Percentiles rank a stretch among this genome's conserved stretches.
These are phyloP conservation scores for Solanum corneliomulleri DNA, from an alignment of 257 asterid species.

Conservation along the genomic window DNA sequence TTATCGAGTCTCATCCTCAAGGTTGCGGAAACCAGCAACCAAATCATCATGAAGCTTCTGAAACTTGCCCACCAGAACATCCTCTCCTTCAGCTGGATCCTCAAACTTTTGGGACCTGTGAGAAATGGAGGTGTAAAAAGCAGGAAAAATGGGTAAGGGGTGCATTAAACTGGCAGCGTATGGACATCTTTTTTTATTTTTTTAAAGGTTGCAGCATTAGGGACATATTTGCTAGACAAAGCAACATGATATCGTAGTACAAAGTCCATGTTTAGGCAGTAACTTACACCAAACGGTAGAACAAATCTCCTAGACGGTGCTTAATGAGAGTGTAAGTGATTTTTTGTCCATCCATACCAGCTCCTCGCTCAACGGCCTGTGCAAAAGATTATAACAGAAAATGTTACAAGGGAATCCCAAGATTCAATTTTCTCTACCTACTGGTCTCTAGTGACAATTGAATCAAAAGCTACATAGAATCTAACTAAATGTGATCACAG, in stretches of 20 bases:
- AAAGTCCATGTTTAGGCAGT: not conserved
- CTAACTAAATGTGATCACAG: not conserved
- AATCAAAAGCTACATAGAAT: not conserved
- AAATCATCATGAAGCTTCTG: conserved; percentile 84
- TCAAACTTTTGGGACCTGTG: conserved; percentile 95
- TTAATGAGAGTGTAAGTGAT: conserved; percentile 81
- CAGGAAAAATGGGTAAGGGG: not conserved
- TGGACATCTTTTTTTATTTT: not conserved
- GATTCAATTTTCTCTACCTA: not conserved
- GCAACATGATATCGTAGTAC: not conserved
- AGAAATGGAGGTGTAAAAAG: not conserved
- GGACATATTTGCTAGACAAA: not conserved
- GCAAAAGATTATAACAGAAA: not conserved
- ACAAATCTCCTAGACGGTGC: conserved; percentile 90
- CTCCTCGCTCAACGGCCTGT: conserved; percentile 97
- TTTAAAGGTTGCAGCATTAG: not conserved
- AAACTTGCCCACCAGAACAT: conserved; percentile 52
- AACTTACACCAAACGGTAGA: conserved; percentile 93
- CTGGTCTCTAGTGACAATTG: not conserved
- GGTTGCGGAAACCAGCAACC: conserved; percentile 93
- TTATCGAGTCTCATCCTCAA: conserved; percentile 91
- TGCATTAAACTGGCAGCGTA: not conserved
- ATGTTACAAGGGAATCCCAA: not conserved
- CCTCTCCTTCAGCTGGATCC: conserved; percentile 99
- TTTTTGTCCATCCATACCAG: conserved; percentile 98